Base-by-base conservation (phyloP, 2,329 filamentous ascomycete genomes). In the Incumbomyces delicatus region DNA sequence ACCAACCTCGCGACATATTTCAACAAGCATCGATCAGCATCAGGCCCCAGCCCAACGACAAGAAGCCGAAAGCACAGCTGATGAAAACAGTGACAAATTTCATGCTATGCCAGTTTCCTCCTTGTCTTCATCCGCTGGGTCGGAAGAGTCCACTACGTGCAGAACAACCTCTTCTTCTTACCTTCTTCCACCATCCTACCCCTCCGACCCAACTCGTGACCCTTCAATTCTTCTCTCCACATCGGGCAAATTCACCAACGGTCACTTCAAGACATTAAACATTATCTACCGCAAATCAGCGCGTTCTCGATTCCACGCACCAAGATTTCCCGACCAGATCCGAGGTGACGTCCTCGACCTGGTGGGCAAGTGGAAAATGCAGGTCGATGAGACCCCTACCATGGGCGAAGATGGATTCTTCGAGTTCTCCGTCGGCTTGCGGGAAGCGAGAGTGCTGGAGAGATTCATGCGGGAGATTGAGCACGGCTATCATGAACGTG, bases 311-410 rank as follows among this genome's bases (percentile, higher is more conserved):
- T 57, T 56, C 47, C 55, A 54, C 40, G 49, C 43, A 2, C 53
- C 54, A 11, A 12, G 45, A 5, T 41, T 20, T 16, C 49, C 32
- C 2, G n/a, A 41, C 10, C 35, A 38, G 18, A 51, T 57, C 14
- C 50, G 55, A 10, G 47, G 49, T 10, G 44, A 48, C 5, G 44
- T 57, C 31, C 41, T 38, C 4, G 41, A 39, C 3, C 39, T 57
- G 10, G 14, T 44, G 3, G 11, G 33, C 42, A 71, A 77, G 50
- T 89, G 85, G 84, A 89, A 90, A 63, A 66, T 75, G 42, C 84
- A 89, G 63, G 65, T 90, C 27, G 76, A 83, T 30, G 54, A 57
- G 47, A 49, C 37, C 22, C 39, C 18, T 13, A 36, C 13, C 7
- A 40, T 45, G 33, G 52, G 49, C 17, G 43, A 42, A 32, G 48